Conservation (phyloP, 2,329 filamentous ascomycete genomes). For the Epichloe baconii region DNA sequence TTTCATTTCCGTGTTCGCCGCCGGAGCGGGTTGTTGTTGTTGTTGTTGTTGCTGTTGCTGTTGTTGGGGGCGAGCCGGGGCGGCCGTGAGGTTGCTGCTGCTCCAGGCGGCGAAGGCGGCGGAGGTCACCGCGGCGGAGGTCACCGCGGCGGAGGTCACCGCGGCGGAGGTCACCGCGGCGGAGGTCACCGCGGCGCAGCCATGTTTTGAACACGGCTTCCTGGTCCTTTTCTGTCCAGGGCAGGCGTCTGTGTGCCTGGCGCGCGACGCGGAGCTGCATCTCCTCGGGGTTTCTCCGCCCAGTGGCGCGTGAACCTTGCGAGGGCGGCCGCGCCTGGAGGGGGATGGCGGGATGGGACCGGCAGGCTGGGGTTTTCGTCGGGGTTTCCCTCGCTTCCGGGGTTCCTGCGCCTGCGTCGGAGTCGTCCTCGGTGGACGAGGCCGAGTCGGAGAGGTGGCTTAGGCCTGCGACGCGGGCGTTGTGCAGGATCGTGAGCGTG, state of each 20-base stretch:
- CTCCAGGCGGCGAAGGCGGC: not conserved
- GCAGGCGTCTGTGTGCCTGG: conserved; percentile 21
- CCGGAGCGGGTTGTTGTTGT: not conserved
- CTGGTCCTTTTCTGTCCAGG: conserved; percentile 11
- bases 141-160: no score
- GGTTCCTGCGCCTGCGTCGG: conserved; percentile 11
- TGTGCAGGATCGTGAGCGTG: conserved; percentile 58
- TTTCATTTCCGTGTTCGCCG: conserved; percentile 12
- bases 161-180: not conserved
- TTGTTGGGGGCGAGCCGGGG: no score
- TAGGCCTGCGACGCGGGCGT: conserved; percentile 40
- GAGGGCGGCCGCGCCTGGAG: conserved; percentile 24
- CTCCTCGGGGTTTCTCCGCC: conserved; percentile 32
- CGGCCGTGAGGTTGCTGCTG: no score
- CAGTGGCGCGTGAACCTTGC: conserved; percentile 23
- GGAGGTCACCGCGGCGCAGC: conserved; percentile 17
- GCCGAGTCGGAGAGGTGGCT: conserved; percentile 25
- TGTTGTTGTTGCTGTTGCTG: not conserved
- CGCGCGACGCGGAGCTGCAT: conserved; percentile 35
- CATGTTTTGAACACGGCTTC: conserved; percentile 23
- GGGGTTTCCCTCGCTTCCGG: conserved; percentile 16
- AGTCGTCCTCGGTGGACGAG: conserved; percentile 25
- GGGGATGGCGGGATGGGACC: not conserved
- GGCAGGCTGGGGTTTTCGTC: conserved; percentile 6
- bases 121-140: conserved; percentile 16